phyloP scores from a whole-genome alignment of 495 filamentous ascomycete species.

The Talaromyces nanjingensis region DNA sequence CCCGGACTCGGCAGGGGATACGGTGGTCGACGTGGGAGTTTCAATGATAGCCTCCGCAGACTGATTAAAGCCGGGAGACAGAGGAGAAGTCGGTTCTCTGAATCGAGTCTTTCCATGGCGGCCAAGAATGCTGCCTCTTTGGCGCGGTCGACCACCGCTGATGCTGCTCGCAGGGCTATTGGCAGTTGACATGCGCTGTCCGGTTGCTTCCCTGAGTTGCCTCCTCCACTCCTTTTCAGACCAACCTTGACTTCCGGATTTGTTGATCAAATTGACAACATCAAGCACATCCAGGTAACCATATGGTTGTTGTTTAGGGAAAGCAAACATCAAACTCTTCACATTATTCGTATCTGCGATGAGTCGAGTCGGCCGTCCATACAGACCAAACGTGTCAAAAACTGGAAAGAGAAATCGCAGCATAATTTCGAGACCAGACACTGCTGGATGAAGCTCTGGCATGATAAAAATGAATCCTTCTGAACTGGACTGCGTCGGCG shows the following conservation, averaged over 20 bases:
- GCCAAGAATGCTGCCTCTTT: slow-evolving; percentile 60
- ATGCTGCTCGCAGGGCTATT: slow-evolving; percentile 51
- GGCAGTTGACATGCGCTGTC: slow-evolving; percentile 61
- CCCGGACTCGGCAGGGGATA: slow-evolving; percentile 34
- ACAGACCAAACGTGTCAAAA: slow-evolving; percentile 87
- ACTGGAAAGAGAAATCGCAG: slow-evolving; percentile 91
- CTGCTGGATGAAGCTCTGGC: slow-evolving; percentile 87
- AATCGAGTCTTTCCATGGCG: slow-evolving; percentile 29
- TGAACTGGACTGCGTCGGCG: slow-evolving; percentile 58
- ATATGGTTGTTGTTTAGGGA: slow-evolving; percentile 82
- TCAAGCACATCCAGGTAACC: slow-evolving; percentile 88
- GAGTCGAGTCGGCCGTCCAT: slow-evolving; percentile 81
- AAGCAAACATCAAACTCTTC: slow-evolving; percentile 94
- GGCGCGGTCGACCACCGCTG: slow-evolving; percentile 51
- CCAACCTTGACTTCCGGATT: slow-evolving; percentile 71
- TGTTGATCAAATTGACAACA: slow-evolving; percentile 69
- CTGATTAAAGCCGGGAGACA: slow-evolving; percentile 30
- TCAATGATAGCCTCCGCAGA: slow-evolving; percentile 32
- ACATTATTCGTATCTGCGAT: slow-evolving; percentile 80
- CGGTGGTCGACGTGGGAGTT: slow-evolving; percentile 22
- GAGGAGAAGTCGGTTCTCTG: slow-evolving; percentile 44
- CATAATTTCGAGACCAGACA: slow-evolving; percentile 94
- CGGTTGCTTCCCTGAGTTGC: slow-evolving; percentile 82
- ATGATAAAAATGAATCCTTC: slow-evolving; percentile 98
- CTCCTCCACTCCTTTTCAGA: slow-evolving; percentile 84